Evolutionary conservation across 1,139 yeast species (phyloP), one percentile per base, ranked within the genome.

Genomic region (Magnusiomyces suaveolens): DNA sequence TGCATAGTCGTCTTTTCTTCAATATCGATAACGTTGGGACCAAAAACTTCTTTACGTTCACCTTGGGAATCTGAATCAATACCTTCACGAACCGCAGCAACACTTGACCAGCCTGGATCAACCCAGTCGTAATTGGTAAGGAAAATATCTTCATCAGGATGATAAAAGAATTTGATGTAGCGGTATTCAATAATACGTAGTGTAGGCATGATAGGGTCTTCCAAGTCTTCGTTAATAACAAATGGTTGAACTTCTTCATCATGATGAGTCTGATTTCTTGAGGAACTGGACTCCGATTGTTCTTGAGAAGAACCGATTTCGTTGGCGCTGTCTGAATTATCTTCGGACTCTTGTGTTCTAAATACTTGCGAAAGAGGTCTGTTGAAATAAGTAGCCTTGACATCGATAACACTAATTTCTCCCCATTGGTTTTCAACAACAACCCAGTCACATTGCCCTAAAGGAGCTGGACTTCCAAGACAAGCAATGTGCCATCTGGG

Each of bases 401-500:
- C 80, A 3, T 73, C 69, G 3, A 81, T 77, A 18, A 84, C 78
- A 29, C 79, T 76, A 60, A 92, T 75, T 63, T 88, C 96, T 33
- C 97, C 97, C 76, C 82, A 85, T 66, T 90, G 97, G 62, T 88
- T 94, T 60, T 92, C 98, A 47, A 94, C 77, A 20, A 89, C 96
- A 43, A 92, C 85, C 95, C 97, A 88, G 63, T 88, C 95, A 38
- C 97, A 86, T 57, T 76, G 76, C 0, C 89, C 96, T 59, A 94
- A 73, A 0, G 95, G 83, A 6, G 80, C 75, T 36, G 76, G 76
- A 21, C 71, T 71, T 2, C 96, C 97, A 71, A 80, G 75, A 58
- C 88, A 71, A 52, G 76, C 76, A 51, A 92, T 80, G 59, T 87
- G 76, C 67, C 81, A 82, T 50, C 82, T 75, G 0, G 98, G 97